Conservation (phyloP, 352 stramenopile species). For the Globisporangium viniferum region DNA sequence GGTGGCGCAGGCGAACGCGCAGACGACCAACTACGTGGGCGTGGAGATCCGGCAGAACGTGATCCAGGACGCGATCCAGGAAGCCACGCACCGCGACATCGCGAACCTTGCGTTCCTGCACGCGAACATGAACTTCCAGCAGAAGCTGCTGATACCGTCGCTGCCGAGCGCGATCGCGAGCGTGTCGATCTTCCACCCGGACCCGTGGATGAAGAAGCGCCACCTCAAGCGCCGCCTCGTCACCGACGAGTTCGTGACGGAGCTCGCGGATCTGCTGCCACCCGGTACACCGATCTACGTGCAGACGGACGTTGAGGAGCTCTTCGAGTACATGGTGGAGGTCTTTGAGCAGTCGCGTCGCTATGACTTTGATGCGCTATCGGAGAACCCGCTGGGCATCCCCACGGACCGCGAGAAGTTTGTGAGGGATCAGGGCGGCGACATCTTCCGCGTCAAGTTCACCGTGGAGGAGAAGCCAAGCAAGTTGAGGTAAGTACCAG, state of each 20-base stretch:
- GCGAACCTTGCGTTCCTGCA: constrained; percentile 73
- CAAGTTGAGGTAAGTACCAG: neutral
- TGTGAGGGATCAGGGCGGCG: constrained; percentile 55
- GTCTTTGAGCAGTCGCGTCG: constrained; percentile 54
- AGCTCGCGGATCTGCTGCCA: constrained; percentile 50
- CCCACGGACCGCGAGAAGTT: constrained; percentile 75
- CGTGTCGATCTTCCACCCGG: constrained; percentile 87
- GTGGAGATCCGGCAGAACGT: constrained; percentile 85
- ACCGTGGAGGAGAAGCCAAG: constrained; percentile 23
- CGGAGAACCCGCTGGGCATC: constrained; percentile 58
- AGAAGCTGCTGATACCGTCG: constrained; percentile 51
- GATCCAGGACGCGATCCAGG: constrained; percentile 50
- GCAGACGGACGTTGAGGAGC: constrained; percentile 79
- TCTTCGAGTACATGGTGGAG: constrained; percentile 84
- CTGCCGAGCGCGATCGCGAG: constrained; percentile 52
- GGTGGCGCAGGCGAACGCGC: constrained; percentile 37
- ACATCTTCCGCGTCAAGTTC: constrained; percentile 68
- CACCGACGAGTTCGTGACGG: constrained; percentile 56
- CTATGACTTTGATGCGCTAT: constrained; percentile 40
- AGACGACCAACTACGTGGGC: constrained; percentile 66
- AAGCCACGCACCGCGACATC: constrained; percentile 40
- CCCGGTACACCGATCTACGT: constrained; percentile 69
- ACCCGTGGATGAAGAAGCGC: constrained; percentile 89
- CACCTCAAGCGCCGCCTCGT: constrained; percentile 83
- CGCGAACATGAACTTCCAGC: constrained; percentile 86